Evolutionary conservation across 306 rosid species (phyloP).

Genomic region (Clitoria ternatea): DNA sequence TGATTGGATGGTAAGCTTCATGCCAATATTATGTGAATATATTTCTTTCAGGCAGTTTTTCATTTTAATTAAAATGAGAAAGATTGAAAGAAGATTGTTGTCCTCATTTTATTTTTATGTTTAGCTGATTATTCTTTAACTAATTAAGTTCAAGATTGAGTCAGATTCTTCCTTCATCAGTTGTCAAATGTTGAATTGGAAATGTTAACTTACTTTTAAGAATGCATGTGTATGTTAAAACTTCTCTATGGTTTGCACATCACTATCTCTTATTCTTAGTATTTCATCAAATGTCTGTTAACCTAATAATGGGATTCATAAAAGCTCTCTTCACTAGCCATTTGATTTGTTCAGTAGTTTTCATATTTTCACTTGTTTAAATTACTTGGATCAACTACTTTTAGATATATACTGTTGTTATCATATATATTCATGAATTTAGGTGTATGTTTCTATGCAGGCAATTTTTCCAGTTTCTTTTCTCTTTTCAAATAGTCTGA

Average conservation of each 20-base stretch:
- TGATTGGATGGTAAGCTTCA: slow-evolving; percentile 65
- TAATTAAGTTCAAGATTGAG: slow-evolving; percentile 1
- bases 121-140: not conserved
- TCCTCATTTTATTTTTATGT: not conserved
- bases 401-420: not conserved
- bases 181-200: not conserved
- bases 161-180: not conserved
- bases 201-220: not conserved
- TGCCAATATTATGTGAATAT: not conserved
- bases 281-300: slow-evolving; percentile 5
- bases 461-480: slow-evolving; percentile 80
- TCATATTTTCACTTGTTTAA: not conserved
- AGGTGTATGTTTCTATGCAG: slow-evolving; percentile 49
- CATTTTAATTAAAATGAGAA: not conserved
- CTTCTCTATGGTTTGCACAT: not conserved
- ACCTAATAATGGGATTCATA: not conserved
- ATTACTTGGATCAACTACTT: not conserved
- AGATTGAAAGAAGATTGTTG: not conserved
- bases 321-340: not conserved
- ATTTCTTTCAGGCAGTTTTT: slow-evolving; percentile 9
- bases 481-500: slow-evolving; percentile 78
- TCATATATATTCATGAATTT: not conserved
- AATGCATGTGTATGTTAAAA: not conserved
- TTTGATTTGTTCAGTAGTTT: slow-evolving; percentile 8
- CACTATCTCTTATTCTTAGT: not conserved